Evolutionary conservation across 768 basidiomycete genomes (phyloP).

Genomic region (Suillus alpinus): DNA sequence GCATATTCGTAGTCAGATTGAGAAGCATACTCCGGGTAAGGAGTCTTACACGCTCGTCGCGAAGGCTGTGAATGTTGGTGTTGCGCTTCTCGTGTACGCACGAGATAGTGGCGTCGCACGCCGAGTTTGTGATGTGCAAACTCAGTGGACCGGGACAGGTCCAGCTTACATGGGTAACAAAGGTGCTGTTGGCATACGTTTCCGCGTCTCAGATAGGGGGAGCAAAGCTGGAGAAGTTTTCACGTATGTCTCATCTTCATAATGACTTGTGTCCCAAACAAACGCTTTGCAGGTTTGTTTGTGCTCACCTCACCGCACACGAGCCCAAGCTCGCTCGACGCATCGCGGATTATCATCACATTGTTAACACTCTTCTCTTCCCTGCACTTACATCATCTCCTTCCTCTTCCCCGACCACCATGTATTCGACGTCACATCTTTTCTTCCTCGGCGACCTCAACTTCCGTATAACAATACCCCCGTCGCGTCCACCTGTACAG

Average conservation of each 20-base stretch:
- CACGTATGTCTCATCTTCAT: slow-evolving; percentile 55
- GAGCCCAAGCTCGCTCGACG: slow-evolving; percentile 61
- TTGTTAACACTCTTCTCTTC: slow-evolving; percentile 81
- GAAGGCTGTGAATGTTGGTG: slow-evolving; percentile 80
- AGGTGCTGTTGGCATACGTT: slow-evolving; percentile 86
- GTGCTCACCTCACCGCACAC: slow-evolving; percentile 88
- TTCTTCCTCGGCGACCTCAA: slow-evolving; percentile 95
- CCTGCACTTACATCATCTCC: slow-evolving; percentile 43
- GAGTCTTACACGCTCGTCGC: slow-evolving; percentile 78
- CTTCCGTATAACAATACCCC: slow-evolving; percentile 74
- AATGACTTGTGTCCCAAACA: slow-evolving; percentile 1
- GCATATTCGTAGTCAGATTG: slow-evolving; percentile 74
- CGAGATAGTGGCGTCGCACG: slow-evolving; percentile 65
- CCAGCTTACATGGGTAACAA: slow-evolving; percentile 89
- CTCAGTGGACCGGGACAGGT: slow-evolving; percentile 73
- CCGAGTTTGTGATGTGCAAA: slow-evolving; percentile 61
- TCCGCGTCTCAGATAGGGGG: slow-evolving; percentile 61
- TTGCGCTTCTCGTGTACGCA: slow-evolving; percentile 85
- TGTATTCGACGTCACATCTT: slow-evolving; percentile 85
- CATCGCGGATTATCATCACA: slow-evolving; percentile 76
- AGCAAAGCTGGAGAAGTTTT: slow-evolving; percentile 67
- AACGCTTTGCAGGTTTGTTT: slow-evolving; percentile 66
- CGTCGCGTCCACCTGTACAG: slow-evolving; percentile 45
- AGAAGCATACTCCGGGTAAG: slow-evolving; percentile 65
- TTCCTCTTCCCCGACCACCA: slow-evolving; percentile 45